Evolutionary conservation across 768 basidiomycete species (phyloP).

Genomic region (Grammothele lineata): DNA sequence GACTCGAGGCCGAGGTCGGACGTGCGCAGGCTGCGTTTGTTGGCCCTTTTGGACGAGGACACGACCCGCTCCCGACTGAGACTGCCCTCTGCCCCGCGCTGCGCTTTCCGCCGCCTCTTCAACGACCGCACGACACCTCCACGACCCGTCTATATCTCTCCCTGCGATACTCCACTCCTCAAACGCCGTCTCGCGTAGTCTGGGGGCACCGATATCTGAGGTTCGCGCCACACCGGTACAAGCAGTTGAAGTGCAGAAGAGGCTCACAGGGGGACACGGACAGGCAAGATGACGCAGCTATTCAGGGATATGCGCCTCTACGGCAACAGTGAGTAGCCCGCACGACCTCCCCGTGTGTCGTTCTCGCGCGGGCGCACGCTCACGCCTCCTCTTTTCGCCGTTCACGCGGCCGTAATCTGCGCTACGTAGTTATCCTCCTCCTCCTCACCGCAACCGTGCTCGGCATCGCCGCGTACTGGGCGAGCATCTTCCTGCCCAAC

Average conservation of each 20-base stretch:
- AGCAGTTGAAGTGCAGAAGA: neutral
- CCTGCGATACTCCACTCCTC: neutral
- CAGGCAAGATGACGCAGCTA: conserved; percentile 31
- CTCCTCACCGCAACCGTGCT: conserved; percentile 49
- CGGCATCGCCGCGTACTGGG: conserved; percentile 67
- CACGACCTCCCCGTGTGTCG: neutral
- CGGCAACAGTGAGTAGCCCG: conserved; percentile 23
- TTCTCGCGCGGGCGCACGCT: too few relatives aligned
- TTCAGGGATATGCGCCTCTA: conserved; percentile 30
- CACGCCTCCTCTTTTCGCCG: too few relatives aligned
- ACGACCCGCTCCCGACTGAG: too few relatives aligned
- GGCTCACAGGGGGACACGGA: too few relatives aligned
- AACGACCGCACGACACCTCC: conserved; percentile 8
- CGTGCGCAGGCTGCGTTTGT: too few relatives aligned
- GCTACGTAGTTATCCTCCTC: conserved; percentile 31
- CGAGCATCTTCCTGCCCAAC: conserved; percentile 58
- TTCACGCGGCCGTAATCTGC: conserved; percentile 1
- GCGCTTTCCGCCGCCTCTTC: neutral
- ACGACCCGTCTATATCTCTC: conserved; percentile 1
- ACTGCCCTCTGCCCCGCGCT: conserved; percentile 10
- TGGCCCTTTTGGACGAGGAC: too few relatives aligned
- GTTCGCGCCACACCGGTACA: neutral
- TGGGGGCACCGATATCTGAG: neutral
- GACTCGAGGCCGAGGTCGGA: neutral
- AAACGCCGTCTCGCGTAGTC: neutral